Percentiles rank a stretch among this genome's conserved stretches.
These are phyloP conservation scores for Carex cristatella DNA, from an alignment of 176 grass and related monocot genomes.

Conservation along the genomic window DNA sequence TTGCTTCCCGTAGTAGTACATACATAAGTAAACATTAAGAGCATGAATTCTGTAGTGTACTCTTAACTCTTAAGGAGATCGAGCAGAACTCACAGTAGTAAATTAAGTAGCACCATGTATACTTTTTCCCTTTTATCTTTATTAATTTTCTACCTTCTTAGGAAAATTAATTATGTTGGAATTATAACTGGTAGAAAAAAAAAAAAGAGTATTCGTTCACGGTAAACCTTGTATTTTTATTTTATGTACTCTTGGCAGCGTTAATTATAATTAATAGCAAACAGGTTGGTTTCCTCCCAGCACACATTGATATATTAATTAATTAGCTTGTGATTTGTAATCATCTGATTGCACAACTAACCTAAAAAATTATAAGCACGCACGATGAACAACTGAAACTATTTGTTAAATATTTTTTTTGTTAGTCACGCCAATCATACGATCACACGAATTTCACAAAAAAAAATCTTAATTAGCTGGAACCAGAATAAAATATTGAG, in stretches of 20 bases:
- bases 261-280: background rate
- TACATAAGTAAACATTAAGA: background rate
- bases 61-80: background rate
- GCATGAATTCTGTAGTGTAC: background rate
- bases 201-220: background rate
- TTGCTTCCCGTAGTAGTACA: background rate
- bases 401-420: background rate
- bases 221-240: background rate
- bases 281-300: background rate
- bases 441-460: background rate
- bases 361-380: background rate
- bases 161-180: background rate
- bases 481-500: background rate
- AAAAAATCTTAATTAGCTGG: background rate
- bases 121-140: background rate
- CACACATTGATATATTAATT: background rate
- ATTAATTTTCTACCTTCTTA: background rate
- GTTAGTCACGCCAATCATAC: background rate
- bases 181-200: background rate
- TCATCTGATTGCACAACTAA: conserved; percentile 2
- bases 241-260: background rate
- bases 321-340: background rate
- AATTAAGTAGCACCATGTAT: background rate
- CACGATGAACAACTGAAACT: conserved; percentile 5
- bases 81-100: background rate